phyloP scores from a whole-genome alignment of 2,329 filamentous ascomycete species.

The Sarocladium brachiariae region DNA sequence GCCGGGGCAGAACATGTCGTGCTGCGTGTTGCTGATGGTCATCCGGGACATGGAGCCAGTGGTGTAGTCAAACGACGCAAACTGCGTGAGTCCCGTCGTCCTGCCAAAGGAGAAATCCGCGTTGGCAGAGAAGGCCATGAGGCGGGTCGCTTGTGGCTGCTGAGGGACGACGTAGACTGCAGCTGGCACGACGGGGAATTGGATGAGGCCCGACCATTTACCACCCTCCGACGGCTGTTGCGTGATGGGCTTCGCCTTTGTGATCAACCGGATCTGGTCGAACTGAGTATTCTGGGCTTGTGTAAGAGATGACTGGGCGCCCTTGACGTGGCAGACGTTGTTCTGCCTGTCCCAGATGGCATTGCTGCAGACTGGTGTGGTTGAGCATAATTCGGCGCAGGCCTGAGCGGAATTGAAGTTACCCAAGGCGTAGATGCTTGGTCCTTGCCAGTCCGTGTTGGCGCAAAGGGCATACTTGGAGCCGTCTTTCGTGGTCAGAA shows the following conservation, averaged over 20 bases:
- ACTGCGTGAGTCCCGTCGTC: neutral
- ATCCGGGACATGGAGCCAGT: conserved; percentile 20
- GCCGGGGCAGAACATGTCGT: conserved; percentile 53
- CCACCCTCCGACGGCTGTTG: neutral
- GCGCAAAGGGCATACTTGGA: neutral
- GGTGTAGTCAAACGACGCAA: neutral
- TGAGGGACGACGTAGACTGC: neutral
- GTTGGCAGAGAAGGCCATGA: neutral
- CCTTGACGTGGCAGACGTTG: neutral
- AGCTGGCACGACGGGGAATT: neutral
- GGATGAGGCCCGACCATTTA: neutral
- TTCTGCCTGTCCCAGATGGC: neutral
- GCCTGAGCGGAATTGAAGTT: neutral
- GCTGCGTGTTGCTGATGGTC: conserved; percentile 32
- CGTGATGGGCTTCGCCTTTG: neutral
- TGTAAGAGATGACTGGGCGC: neutral
- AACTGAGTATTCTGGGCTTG: neutral
- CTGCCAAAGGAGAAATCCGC: neutral
- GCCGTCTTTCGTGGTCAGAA: neutral
- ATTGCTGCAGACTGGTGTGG: neutral
- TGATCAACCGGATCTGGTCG: neutral
- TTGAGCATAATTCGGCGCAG: neutral
- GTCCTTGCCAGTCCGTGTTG: neutral
- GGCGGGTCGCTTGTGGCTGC: neutral
- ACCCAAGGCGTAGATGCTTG: neutral